These are phyloP conservation scores for Parsonsia alboflavescens DNA, from an alignment of 257 asterid genomes.

Conservation along the genomic window DNA sequence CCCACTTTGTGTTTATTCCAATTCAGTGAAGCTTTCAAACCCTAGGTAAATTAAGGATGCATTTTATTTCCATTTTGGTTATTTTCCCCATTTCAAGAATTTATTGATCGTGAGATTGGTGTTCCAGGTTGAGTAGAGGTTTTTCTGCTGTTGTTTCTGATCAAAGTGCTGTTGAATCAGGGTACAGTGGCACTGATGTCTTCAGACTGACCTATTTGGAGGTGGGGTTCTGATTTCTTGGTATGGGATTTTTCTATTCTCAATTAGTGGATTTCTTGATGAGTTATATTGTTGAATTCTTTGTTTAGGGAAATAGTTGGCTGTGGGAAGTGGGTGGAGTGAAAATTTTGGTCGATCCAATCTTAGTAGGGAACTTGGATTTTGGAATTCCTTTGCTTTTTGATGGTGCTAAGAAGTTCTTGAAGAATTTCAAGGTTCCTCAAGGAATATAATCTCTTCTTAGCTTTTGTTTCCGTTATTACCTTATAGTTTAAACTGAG, in stretches of 20 bases:
- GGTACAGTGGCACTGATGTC: conserved; percentile 40
- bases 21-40: conserved; percentile 37
- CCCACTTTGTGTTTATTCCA: conserved; percentile 27
- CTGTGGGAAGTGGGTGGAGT: conserved; percentile 89
- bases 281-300: conserved; percentile 10
- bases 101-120: conserved; percentile 5
- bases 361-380: conserved; percentile 92
- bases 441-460: too few species aligned
- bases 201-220: conserved; percentile 88
- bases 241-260: background rate
- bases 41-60: conserved; percentile 30
- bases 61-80: background rate
- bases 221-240: conserved; percentile 46
- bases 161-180: conserved; percentile 37
- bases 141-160: conserved; percentile 60
- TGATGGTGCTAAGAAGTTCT: conserved; percentile 83
- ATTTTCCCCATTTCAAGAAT: background rate
- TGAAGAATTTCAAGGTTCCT: conserved; percentile 65
- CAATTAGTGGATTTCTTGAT: background rate
- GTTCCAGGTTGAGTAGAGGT: conserved; percentile 36
- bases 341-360: conserved; percentile 84
- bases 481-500: background rate
- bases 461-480: too few species aligned
- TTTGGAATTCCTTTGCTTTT: conserved; percentile 92
- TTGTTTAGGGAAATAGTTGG: conserved; percentile 82